phyloP scores from a whole-genome alignment of 495 filamentous ascomycete genomes.

The Amorphotheca resinae region DNA sequence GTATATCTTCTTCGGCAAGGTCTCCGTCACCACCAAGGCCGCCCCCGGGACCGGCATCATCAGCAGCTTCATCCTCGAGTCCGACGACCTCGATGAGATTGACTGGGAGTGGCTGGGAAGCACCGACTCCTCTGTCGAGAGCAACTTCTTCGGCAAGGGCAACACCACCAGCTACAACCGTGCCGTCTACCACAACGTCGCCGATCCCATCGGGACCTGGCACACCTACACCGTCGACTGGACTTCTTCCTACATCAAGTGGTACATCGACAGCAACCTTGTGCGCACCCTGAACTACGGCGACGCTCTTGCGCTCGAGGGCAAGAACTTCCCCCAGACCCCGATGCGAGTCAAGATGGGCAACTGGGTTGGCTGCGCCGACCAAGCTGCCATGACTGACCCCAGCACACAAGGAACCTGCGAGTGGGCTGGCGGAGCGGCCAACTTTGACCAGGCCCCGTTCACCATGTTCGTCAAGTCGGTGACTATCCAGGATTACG shows the following conservation, averaged over 20 bases:
- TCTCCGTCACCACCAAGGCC: slow-evolving; percentile 59
- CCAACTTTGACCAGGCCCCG: slow-evolving; percentile 66
- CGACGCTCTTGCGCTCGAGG: slow-evolving; percentile 38
- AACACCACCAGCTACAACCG: slow-evolving; percentile 61
- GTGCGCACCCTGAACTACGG: slow-evolving; percentile 54
- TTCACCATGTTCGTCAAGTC: slow-evolving; percentile 76
- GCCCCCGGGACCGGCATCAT: slow-evolving; percentile 64
- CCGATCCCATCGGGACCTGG: slow-evolving; percentile 53
- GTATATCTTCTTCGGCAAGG: slow-evolving; percentile 75
- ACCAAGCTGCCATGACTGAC: slow-evolving; percentile 44
- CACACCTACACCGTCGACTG: slow-evolving; percentile 90
- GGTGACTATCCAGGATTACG: slow-evolving; percentile 75
- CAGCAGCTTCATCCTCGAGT: slow-evolving; percentile 75
- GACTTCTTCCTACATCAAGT: slow-evolving; percentile 62
- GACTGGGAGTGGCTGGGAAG: slow-evolving; percentile 78
- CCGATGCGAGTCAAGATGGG: slow-evolving; percentile 82
- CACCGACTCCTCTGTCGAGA: slow-evolving; percentile 55
- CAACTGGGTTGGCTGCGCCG: slow-evolving; percentile 42
- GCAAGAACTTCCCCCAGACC: slow-evolving; percentile 73
- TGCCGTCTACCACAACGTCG: slow-evolving; percentile 53
- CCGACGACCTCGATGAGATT: slow-evolving; percentile 87
- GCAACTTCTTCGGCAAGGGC: slow-evolving; percentile 92
- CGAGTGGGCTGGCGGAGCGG: slow-evolving; percentile 72
- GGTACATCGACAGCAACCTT: slow-evolving; percentile 62
- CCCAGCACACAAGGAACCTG: slow-evolving; percentile 62